Evolutionary conservation across 2,329 filamentous ascomycete species (phyloP).

Genomic region (Corniculantispora saksenae): DNA sequence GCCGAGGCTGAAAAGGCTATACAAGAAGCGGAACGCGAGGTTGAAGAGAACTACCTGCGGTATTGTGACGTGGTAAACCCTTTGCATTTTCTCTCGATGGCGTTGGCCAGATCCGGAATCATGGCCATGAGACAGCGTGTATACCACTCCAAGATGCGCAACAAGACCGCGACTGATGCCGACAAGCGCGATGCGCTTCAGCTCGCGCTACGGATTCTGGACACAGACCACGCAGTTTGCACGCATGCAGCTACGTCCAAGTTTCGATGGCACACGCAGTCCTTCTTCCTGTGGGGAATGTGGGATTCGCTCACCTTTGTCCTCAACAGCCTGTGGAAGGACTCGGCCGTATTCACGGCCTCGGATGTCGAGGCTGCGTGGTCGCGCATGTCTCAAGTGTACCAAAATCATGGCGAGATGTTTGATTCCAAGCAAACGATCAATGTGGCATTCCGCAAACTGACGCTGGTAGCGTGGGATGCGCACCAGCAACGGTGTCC

Average conservation of each 20-base stretch:
- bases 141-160: slow-evolving; percentile 26
- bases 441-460: slow-evolving; percentile 30
- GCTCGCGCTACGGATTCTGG: slow-evolving; percentile 39
- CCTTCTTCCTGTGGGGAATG: slow-evolving; percentile 36
- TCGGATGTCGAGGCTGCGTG: slow-evolving; percentile 26
- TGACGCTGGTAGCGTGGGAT: slow-evolving; percentile 37
- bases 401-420: slow-evolving; percentile 32
- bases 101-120: slow-evolving; percentile 30
- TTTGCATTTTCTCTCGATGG: slow-evolving; percentile 35
- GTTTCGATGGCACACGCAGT: slow-evolving; percentile 34
- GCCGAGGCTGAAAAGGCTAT: slow-evolving; percentile 35
- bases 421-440: slow-evolving; percentile 30
- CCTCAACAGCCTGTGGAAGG: slow-evolving; percentile 29
- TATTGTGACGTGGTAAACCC: slow-evolving; percentile 46
- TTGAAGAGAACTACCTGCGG: slow-evolving; percentile 44
- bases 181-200: slow-evolving; percentile 29
- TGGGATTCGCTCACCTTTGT: slow-evolving; percentile 36
- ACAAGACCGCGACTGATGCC: slow-evolving; percentile 28
- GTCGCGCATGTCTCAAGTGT: slow-evolving; percentile 29
- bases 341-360: slow-evolving; percentile 24
- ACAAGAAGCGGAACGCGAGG: slow-evolving; percentile 40
- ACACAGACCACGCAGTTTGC: slow-evolving; percentile 35
- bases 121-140: slow-evolving; percentile 28
- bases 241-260: slow-evolving; percentile 26
- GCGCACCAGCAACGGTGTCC: slow-evolving; percentile 19